A percentile compares a stretch with the other conserved stretches of the same genome.
Conservation (phyloP, 768 basidiomycete species). For the Mycena capillaripes region DNA sequence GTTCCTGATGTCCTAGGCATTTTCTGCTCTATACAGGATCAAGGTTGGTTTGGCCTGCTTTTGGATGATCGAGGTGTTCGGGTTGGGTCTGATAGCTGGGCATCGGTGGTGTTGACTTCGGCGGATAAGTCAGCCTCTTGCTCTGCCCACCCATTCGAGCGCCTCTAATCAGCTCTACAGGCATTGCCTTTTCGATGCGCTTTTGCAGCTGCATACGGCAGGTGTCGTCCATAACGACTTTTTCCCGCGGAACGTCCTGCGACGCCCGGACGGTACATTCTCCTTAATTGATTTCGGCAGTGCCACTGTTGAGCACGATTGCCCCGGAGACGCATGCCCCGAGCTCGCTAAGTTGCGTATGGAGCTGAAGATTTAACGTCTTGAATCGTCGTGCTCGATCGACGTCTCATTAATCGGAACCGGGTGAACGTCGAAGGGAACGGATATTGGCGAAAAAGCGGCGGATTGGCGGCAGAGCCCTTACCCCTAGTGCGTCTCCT, state of each 20-base stretch:
- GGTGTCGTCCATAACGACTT: neutral
- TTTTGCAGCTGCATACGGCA: neutral
- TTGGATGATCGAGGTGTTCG: neutral
- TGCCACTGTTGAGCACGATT: constrained; percentile 1
- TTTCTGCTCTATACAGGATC: neutral
- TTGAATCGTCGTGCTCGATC: too few relatives aligned
- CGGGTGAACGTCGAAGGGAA: too few relatives aligned
- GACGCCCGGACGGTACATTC: neutral
- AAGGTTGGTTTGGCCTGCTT: neutral
- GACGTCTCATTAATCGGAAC: too few relatives aligned
- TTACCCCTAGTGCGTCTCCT: constrained; percentile 89
- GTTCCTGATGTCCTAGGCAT: neutral
- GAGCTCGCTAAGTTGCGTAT: neutral
- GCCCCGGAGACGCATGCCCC: neutral
- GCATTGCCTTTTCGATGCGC: neutral
- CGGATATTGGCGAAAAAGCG: too few relatives aligned
- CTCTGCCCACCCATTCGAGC: neutral
- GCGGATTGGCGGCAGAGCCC: too few relatives aligned
- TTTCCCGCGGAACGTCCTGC: constrained; percentile 4
- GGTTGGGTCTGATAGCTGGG: neutral
- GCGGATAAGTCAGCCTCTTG: neutral
- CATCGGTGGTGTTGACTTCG: neutral
- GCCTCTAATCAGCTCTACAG: neutral
- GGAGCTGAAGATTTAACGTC: neutral
- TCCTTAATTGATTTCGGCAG: neutral